phyloP scores from a whole-genome alignment of 1,139 yeast species.

The Lodderomyces oxycetoniae region DNA sequence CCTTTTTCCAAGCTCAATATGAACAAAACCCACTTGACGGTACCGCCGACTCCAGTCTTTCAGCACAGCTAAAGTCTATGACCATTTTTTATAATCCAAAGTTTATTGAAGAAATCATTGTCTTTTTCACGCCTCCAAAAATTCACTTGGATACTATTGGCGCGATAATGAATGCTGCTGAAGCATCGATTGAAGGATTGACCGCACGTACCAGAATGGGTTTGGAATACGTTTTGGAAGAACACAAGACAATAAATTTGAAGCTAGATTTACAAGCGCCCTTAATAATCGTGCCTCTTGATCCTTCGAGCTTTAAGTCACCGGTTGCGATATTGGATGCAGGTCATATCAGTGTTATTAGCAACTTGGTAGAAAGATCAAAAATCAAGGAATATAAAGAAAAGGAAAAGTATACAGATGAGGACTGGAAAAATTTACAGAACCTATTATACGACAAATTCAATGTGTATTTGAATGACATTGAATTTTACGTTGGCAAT shows the following conservation, averaged over 20 bases:
- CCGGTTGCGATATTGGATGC: conserved; percentile 94
- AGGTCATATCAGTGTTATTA: conserved; percentile 82
- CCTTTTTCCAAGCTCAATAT: conserved; percentile 77
- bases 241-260: conserved; percentile 84
- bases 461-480: conserved; percentile 70
- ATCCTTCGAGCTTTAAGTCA: conserved; percentile 72
- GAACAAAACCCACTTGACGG: conserved; percentile 85
- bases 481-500: conserved; percentile 86
- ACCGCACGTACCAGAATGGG: conserved; percentile 90
- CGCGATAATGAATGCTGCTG: conserved; percentile 92
- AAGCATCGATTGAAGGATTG: conserved; percentile 87
- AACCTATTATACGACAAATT: conserved; percentile 88
- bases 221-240: conserved; percentile 86
- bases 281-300: conserved; percentile 79
- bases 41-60: conserved; percentile 72
- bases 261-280: conserved; percentile 93
- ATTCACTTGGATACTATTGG: conserved; percentile 85
- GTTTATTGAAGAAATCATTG: conserved; percentile 68
- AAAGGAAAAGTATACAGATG: conserved; percentile 62
- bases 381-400: conserved; percentile 68
- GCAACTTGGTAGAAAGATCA: conserved; percentile 74
- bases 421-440: conserved; percentile 67
- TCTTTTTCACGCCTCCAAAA: conserved; percentile 82
- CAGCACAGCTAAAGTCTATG: conserved; percentile 78
- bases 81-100: conserved; percentile 82